phyloP scores from a whole-genome alignment of 1,139 yeast genomes.

The Taiozyma sp. region DNA sequence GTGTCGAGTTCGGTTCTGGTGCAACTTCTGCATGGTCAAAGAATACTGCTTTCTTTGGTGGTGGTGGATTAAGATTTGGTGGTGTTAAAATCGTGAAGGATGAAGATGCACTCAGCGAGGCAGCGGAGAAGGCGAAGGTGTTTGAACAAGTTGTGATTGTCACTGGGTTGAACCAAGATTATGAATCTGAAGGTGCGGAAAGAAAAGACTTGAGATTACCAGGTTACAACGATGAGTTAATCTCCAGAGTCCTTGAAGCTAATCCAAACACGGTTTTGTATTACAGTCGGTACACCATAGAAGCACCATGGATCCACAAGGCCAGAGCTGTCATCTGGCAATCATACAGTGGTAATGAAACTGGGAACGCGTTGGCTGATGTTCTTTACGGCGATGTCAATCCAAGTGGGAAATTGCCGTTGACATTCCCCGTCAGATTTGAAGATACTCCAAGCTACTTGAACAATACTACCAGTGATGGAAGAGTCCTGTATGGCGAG shows the following conservation, averaged over 20 bases:
- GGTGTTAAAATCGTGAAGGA: constrained; percentile 22
- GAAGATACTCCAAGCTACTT: constrained; percentile 45
- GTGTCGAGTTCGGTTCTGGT: constrained; percentile 46
- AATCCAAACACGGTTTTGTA: constrained; percentile 46
- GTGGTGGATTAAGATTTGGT: constrained; percentile 19
- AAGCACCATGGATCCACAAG: constrained; percentile 46
- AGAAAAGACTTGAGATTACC: constrained; percentile 33
- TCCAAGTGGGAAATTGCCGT: constrained; percentile 57
- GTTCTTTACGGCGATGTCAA: constrained; percentile 51
- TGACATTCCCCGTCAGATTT: constrained; percentile 43
- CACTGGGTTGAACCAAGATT: constrained; percentile 39
- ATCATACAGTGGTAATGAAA: constrained; percentile 34
- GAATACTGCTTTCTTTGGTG: constrained; percentile 31
- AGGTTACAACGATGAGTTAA: constrained; percentile 38
- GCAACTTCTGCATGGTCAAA: constrained; percentile 37
- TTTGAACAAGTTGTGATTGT: constrained; percentile 42
- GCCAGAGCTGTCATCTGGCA: constrained; percentile 35
- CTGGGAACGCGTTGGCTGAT: constrained; percentile 47
- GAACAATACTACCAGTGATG: constrained; percentile 31
- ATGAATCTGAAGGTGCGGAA: constrained; percentile 33
- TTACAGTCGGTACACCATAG: constrained; percentile 57
- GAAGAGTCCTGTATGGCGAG: constrained; percentile 42
- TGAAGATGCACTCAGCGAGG: constrained; percentile 30
- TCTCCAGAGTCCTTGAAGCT: constrained; percentile 37
- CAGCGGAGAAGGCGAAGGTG: constrained; percentile 34